A percentile compares a stretch with the other conserved stretches of the same genome.
phyloP scores from a whole-genome alignment of 805 yeast species.

The Candida namnaoensis region DNA sequence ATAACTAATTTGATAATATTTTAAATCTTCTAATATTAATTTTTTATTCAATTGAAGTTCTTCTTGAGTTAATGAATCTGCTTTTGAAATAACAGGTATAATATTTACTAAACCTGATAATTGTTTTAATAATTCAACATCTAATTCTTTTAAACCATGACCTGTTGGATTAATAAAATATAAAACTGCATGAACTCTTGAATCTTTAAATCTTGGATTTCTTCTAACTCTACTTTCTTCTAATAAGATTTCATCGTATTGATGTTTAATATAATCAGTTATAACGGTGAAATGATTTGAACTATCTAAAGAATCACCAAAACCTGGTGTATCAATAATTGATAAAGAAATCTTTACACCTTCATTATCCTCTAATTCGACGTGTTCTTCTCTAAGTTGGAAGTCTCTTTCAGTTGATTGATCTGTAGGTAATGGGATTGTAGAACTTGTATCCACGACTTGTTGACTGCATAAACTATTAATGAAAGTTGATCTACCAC shows the following conservation, averaged over 20 bases:
- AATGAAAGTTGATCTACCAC: constrained; percentile 88
- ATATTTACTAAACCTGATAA: constrained; percentile 76
- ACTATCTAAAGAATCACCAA: constrained; percentile 69
- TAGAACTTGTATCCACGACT: constrained; percentile 66
- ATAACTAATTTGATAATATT: constrained; percentile 59
- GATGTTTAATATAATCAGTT: constrained; percentile 74
- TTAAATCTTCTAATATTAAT: constrained; percentile 70
- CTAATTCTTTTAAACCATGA: constrained; percentile 71
- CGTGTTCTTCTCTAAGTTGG: constrained; percentile 67
- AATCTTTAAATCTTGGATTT: constrained; percentile 80
- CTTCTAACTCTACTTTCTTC: constrained; percentile 78
- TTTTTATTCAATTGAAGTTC: constrained; percentile 70
- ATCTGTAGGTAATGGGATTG: constrained; percentile 47
- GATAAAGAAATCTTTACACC: constrained; percentile 74
- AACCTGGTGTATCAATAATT: constrained; percentile 78
- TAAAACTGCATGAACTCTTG: constrained; percentile 68
- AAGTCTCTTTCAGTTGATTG: constrained; percentile 39
- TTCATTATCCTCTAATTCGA: constrained; percentile 80
- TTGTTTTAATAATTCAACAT: constrained; percentile 69
- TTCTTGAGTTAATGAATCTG: constrained; percentile 76
- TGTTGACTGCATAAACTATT: constrained; percentile 86
- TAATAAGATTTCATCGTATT: constrained; percentile 72
- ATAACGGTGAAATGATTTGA: constrained; percentile 57
- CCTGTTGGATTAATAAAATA: constrained; percentile 81
- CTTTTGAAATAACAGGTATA: constrained; percentile 79